phyloP scores from a whole-genome alignment of 352 stramenopile species.

The Phytophthora uliginosa region DNA sequence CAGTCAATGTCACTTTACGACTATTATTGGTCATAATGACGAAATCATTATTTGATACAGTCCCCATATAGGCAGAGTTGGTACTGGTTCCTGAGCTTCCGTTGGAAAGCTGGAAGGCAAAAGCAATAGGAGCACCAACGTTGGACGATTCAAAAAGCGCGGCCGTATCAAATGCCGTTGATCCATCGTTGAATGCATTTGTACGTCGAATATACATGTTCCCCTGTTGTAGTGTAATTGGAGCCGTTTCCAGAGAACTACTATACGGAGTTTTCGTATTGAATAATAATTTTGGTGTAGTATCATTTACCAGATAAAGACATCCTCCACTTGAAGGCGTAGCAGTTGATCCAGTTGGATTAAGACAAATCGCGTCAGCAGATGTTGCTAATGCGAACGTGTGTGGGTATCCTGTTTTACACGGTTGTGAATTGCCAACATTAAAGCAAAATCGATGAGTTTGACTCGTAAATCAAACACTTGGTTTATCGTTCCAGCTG shows the following conservation, averaged over 20 bases:
- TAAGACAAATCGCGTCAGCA: no score
- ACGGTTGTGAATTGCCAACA: slow-evolving; percentile 26
- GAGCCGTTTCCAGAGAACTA: background rate
- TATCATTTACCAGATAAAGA: no score
- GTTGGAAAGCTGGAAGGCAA: background rate
- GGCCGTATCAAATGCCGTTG: background rate
- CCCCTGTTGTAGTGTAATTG: background rate
- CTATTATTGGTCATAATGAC: no score
- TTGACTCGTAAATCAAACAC: slow-evolving; percentile 22
- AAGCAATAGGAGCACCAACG: background rate
- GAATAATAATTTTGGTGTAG: background rate
- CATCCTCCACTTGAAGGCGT: no score
- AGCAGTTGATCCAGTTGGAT: no score
- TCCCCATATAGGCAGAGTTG: no score
- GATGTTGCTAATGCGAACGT: slow-evolving; percentile 7
- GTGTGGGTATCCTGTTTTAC: slow-evolving; percentile 26
- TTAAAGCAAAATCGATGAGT: slow-evolving; percentile 35
- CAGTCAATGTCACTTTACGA: no score
- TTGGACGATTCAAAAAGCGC: background rate
- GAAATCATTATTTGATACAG: no score
- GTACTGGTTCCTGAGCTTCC: no score
- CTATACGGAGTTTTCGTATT: background rate
- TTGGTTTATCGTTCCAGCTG: slow-evolving; percentile 25
- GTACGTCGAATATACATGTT: background rate
- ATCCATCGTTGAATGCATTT: background rate